Base-by-base conservation (phyloP, 805 yeast genomes). In the Lipomyces starkeyi region DNA sequence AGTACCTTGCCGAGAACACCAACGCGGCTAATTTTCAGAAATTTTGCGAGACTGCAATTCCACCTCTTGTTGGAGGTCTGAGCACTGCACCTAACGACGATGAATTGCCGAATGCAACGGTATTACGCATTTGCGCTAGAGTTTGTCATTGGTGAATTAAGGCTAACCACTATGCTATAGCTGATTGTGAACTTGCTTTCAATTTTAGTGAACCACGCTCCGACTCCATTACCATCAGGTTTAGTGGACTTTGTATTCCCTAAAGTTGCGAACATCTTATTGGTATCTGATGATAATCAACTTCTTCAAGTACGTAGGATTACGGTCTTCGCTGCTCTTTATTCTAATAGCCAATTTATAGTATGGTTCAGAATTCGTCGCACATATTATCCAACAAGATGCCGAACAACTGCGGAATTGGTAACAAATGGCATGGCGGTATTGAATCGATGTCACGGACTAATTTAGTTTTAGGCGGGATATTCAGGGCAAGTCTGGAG, bases 331-430 rank as follows among this genome's bases (percentile, higher is more conserved):
- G 27, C 32, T 14, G n/a, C 25, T 17, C 29, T 63, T n/a, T 49
- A 56, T 27, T 3, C 22, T 17, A 61, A 17, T 2, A 13, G 27
- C 17, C 43, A 11, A 40, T 29, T 43, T 89, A 74, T 83, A 93
- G 78, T 80, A 87, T 11, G 88, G 93, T 1, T 90, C 94, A 0
- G 94, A 90, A 68, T 87, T 89, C 3, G 87, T 90, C 73, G 87
- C 87, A 67, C 85, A 84, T 35, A 77, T 93, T 54, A 79, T 92
- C 29, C 77, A 76, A 55, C 82, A 81, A 59, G 78, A 82, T 0
- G 75, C 80, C 3, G 71, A 76, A 25, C 72, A 70, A 59, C 55
- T 76, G 20, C 68, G 68, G 64, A 55, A 59, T 49, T 64, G 64
- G 61, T 53, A 53, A 29, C 7, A 17, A 14, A 17, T 43, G 20